Conservation (phyloP, 2,329 filamentous ascomycete species). For the Paraphoma sp. region DNA sequence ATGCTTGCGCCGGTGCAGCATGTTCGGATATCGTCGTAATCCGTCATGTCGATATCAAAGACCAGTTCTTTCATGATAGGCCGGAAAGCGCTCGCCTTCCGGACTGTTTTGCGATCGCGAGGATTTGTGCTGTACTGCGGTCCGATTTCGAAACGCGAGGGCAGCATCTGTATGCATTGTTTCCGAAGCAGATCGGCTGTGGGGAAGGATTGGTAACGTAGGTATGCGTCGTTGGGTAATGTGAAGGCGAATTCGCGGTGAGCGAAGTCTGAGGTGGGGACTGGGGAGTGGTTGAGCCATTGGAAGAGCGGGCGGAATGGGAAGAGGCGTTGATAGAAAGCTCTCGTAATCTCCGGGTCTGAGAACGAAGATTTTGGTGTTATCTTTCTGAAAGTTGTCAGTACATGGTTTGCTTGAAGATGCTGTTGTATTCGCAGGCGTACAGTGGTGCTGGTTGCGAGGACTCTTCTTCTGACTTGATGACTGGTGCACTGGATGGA, state of each 20-base stretch:
- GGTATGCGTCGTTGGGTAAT: slow-evolving; percentile 87
- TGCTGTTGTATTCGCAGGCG: slow-evolving; percentile 4
- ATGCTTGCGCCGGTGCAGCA: slow-evolving; percentile 95
- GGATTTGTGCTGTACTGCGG: slow-evolving; percentile 97
- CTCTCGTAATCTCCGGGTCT: slow-evolving; percentile 85
- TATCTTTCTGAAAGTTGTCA: slow-evolving; percentile 34
- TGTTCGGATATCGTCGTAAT: slow-evolving; percentile 96
- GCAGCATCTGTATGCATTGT: slow-evolving; percentile 85
- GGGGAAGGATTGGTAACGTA: slow-evolving; percentile 85
- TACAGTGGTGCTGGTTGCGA: slow-evolving; percentile 51
- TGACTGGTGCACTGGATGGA: slow-evolving; percentile 59
- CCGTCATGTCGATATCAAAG: slow-evolving; percentile 99
- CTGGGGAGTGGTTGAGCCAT: slow-evolving; percentile 94
- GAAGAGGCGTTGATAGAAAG: slow-evolving; percentile 94
- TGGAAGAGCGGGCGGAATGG: slow-evolving; percentile 95
- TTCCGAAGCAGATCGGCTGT: slow-evolving; percentile 80
- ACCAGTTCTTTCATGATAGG: slow-evolving; percentile 93
- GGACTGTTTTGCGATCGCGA: slow-evolving; percentile 86
- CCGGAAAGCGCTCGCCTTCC: slow-evolving; percentile 80
- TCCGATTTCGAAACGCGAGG: slow-evolving; percentile 95
- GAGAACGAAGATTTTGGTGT: slow-evolving; percentile 57
- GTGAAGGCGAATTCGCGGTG: slow-evolving; percentile 97
- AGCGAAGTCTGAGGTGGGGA: slow-evolving; percentile 84
- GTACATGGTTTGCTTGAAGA: slow-evolving; percentile 5
- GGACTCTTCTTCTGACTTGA: slow-evolving; percentile 51